Percentiles rank a stretch among this genome's conserved stretches.
Conservation (phyloP, 2,329 filamentous ascomycete species). For the Neocatenulostroma microsporum region DNA sequence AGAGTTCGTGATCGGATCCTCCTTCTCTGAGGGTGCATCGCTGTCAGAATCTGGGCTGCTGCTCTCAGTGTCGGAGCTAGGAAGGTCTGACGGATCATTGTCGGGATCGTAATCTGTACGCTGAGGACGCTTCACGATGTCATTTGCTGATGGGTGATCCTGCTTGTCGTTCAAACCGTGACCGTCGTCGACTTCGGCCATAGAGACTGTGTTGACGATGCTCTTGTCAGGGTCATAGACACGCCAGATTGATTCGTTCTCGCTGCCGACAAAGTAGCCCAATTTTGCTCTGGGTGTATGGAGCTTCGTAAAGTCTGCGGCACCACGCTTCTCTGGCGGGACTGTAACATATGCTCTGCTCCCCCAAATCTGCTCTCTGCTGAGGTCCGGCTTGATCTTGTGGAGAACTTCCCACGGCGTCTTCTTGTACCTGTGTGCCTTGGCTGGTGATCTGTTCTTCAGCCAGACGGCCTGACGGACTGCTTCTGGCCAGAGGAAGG, state of each 20-base stretch:
- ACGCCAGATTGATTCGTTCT: neutral
- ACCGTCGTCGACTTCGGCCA: neutral
- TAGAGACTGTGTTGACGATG: neutral
- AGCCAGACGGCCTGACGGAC: constrained; percentile 1
- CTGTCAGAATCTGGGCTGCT: too few species aligned
- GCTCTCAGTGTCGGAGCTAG: too few species aligned
- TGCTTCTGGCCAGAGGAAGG: neutral
- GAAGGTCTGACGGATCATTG: too few species aligned
- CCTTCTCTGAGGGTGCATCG: too few species aligned
- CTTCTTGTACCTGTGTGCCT: constrained; percentile 1
- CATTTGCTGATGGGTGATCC: neutral
- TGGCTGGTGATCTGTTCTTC: constrained; percentile 1
- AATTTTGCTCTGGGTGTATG: neutral
- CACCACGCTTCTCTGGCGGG: neutral
- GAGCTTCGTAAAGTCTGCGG: neutral
- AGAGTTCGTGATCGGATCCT: too few species aligned
- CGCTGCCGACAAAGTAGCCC: neutral
- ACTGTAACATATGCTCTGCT: neutral
- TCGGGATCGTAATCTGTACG: too few species aligned
- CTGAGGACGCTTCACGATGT: neutral
- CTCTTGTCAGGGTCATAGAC: neutral
- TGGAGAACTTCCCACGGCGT: constrained; percentile 1
- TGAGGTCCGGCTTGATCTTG: neutral
- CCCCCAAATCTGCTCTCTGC: neutral
- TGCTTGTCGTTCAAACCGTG: neutral